Evolutionary conservation across 1,284 basidiomycete genomes (phyloP).

Genomic region (Athelia sp.): DNA sequence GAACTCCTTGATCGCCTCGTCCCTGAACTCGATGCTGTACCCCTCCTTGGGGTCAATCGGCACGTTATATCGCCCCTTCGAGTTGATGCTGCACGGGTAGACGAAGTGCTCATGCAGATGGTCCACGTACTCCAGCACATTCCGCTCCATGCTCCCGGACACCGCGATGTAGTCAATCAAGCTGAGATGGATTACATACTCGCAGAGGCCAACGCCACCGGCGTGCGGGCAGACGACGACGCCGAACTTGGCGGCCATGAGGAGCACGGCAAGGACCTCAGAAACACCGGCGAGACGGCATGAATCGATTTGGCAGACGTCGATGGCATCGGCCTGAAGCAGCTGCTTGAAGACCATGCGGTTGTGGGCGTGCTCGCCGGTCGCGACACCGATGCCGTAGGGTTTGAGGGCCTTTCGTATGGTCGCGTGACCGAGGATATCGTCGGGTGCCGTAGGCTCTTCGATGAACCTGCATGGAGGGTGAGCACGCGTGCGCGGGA

Average conservation of each 20-base stretch:
- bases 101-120: constrained; percentile 94
- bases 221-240: constrained; percentile 92
- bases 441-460: constrained; percentile 92
- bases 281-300: constrained; percentile 91
- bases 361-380: constrained; percentile 95
- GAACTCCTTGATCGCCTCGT: constrained; percentile 65
- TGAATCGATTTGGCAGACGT: constrained; percentile 95
- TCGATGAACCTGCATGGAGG: constrained; percentile 76
- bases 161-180: constrained; percentile 92
- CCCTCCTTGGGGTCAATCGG: constrained; percentile 63
- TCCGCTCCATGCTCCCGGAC: constrained; percentile 88
- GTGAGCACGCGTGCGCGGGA: neutral
- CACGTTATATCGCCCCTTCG: constrained; percentile 81
- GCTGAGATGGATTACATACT: constrained; percentile 85
- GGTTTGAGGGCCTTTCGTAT: constrained; percentile 80
- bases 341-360: constrained; percentile 98
- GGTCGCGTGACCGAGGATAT: constrained; percentile 81
- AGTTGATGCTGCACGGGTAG: constrained; percentile 86
- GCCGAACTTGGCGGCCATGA: constrained; percentile 93
- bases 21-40: constrained; percentile 78
- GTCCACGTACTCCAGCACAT: constrained; percentile 87
- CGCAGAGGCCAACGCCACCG: constrained; percentile 92
- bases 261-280: constrained; percentile 88
- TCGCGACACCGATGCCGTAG: constrained; percentile 88
- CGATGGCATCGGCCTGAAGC: constrained; percentile 88